Evolutionary conservation across 2,329 filamentous ascomycete species (phyloP), one percentile per base, ranked within the genome.

Genomic region (Pseudopithomyces maydicus): DNA sequence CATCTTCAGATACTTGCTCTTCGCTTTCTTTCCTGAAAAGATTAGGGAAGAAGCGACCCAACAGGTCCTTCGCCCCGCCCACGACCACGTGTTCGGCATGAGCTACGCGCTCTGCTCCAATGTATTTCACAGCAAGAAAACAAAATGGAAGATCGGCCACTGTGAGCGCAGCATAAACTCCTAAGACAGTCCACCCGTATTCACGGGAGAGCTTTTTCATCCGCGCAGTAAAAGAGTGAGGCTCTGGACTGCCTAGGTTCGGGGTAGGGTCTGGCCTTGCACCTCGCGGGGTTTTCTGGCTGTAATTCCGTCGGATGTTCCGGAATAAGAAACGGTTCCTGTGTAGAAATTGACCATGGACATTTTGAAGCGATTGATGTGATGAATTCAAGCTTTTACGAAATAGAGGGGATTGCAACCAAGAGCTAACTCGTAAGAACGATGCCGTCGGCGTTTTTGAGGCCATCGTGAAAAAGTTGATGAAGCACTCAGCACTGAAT

Each of bases 101-200:
- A 83, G 90, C 92, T 67, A 97, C 93, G 53, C 84, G 85, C 22
- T 97, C 94, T 0, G 90, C 90, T n/a, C 93, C 93, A 2, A 96
- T 83, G 50, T 87, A 80, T 56, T 88, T 84, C 43, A 97, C 94
- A 12, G 94, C 85, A 51, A 95, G 79, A 78, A 96, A 97, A 78
- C 93, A 97, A 71, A 97, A 92, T 0, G 93, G 94, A 65, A 97
- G 95, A 77, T 97, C 93, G 50, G 96, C 79, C 38, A 90, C 88
- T 45, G 90, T 92, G 49, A 97, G 79, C 1, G 82, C 81, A 15
- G 96, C 77, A 77, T 97, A 97, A n/a, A 97, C 90, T 19, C 91
- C 92, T 5, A 96, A 77, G 1, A 92, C 92, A 1, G 90, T 85
- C 90, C 91, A 97, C 43, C 94, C 94, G 74, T 97, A 97, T 75